phyloP scores from a whole-genome alignment of 2,329 filamentous ascomycete species.

The Orbilia oligospora region DNA sequence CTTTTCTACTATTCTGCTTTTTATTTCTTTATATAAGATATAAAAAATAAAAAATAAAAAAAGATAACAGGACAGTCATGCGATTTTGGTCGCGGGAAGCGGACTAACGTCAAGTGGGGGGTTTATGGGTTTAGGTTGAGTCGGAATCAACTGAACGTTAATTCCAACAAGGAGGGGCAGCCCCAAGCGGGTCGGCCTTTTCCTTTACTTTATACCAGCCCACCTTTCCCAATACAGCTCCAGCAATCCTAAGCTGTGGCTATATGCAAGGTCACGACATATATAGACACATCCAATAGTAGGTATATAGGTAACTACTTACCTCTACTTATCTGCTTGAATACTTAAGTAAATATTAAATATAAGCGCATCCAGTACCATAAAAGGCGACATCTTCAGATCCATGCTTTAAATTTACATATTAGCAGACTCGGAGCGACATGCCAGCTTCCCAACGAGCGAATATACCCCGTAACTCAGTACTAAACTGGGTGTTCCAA shows the following conservation, averaged over 20 bases:
- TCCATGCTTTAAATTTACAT: too few relatives aligned
- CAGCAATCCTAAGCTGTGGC: background rate
- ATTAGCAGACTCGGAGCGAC: too few relatives aligned
- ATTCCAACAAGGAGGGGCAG: constrained; percentile 41
- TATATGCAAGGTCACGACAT: background rate
- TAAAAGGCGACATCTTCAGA: too few relatives aligned
- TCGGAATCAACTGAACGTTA: constrained; percentile 10
- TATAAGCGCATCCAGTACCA: too few relatives aligned
- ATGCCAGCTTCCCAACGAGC: too few relatives aligned
- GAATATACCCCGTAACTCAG: too few relatives aligned
- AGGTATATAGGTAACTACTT: too few relatives aligned
- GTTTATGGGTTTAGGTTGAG: constrained; percentile 19
- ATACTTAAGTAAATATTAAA: too few relatives aligned
- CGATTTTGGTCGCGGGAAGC: constrained; percentile 59
- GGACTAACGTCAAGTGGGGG: constrained; percentile 47
- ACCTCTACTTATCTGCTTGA: too few relatives aligned
- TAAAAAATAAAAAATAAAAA: background rate
- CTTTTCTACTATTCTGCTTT: background rate
- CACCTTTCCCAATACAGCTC: background rate
- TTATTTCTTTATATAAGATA: background rate
- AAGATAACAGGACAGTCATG: constrained; percentile 42
- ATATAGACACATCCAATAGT: too few relatives aligned
- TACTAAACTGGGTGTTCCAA: background rate
- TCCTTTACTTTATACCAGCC: background rate
- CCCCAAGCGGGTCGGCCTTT: constrained; percentile 18